These are phyloP conservation scores for Cryptococcus sp. DNA, from an alignment of 1,284 basidiomycete genomes.

Conservation along the genomic window DNA sequence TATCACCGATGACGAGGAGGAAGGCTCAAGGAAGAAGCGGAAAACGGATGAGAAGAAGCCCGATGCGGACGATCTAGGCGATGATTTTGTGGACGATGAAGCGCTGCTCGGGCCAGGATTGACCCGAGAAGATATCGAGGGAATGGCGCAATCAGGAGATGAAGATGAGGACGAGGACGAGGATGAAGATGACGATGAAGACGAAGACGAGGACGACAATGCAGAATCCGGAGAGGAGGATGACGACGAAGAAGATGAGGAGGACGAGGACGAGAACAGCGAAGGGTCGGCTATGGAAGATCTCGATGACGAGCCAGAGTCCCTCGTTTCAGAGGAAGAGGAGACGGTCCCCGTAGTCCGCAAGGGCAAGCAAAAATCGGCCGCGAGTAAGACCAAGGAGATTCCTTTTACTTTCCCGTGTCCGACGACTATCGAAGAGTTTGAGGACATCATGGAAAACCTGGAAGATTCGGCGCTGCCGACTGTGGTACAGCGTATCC, in stretches of 20 bases:
- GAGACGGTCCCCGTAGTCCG: slow-evolving; percentile 17
- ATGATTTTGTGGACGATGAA: slow-evolving; percentile 68
- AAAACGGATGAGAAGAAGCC: slow-evolving; percentile 60
- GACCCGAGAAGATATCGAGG: slow-evolving; percentile 50
- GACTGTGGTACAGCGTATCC: slow-evolving; percentile 85
- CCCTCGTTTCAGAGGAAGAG: slow-evolving; percentile 48
- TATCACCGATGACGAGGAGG: slow-evolving; percentile 64
- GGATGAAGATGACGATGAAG: slow-evolving; percentile 28
- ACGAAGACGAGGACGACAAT: slow-evolving; percentile 38
- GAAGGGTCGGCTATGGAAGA: slow-evolving; percentile 34
- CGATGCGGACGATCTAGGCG: slow-evolving; percentile 82
- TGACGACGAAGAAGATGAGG: slow-evolving; percentile 41
- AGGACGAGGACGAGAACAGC: slow-evolving; percentile 41
- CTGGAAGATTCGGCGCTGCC: slow-evolving; percentile 71
- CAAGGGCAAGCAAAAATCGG: slow-evolving; percentile 47
- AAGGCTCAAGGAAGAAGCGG: slow-evolving; percentile 38
- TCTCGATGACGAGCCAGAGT: slow-evolving; percentile 43
- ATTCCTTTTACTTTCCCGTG: slow-evolving; percentile 92
- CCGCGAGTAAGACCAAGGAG: slow-evolving; percentile 67
- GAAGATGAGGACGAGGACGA: slow-evolving; percentile 43
- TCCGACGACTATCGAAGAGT: slow-evolving; percentile 81
- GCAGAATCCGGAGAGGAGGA: slow-evolving; percentile 44
- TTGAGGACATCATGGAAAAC: slow-evolving; percentile 75
- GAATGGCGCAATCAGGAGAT: slow-evolving; percentile 35
- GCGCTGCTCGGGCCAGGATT: slow-evolving; percentile 61